phyloP scores from a whole-genome alignment of 2,329 filamentous ascomycete species.

The Chaetomiaceae sp. region DNA sequence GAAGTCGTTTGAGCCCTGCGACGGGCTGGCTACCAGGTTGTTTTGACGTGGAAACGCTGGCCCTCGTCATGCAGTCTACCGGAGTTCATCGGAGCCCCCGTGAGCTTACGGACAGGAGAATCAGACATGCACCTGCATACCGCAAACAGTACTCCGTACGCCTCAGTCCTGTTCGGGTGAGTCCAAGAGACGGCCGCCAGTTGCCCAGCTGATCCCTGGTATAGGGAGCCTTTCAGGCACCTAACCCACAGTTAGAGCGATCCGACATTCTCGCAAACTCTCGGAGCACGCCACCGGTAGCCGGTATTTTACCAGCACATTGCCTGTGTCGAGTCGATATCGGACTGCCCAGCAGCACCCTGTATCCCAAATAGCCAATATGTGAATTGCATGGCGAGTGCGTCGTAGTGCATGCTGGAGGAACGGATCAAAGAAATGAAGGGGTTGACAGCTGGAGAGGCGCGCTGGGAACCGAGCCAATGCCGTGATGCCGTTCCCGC shows the following conservation, averaged over 20 bases:
- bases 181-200: too few relatives aligned
- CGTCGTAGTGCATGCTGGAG: conserved; percentile 24
- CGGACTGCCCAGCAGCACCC: conserved; percentile 9
- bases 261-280: too few relatives aligned
- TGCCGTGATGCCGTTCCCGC: conserved; percentile 14
- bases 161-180: too few relatives aligned
- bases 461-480: conserved; percentile 18
- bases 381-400: conserved; percentile 16
- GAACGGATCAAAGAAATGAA: conserved; percentile 24
- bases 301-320: conserved; percentile 25
- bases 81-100: conserved; percentile 4
- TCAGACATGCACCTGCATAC: too few relatives aligned
- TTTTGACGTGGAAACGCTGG: conserved; percentile 7
- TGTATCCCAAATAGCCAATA: conserved; percentile 27
- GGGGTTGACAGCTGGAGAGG: conserved; percentile 13
- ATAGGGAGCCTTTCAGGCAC: too few relatives aligned
- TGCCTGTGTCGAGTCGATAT: conserved; percentile 19
- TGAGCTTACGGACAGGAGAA: too few relatives aligned
- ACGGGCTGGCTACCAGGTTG: conserved; percentile 12
- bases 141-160: too few relatives aligned
- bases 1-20: conserved; percentile 1
- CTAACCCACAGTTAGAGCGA: too few relatives aligned
- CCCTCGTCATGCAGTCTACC: too few relatives aligned
- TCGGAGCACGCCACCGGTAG: conserved; percentile 19
- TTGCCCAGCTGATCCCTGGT: too few relatives aligned